These are phyloP conservation scores for Cenchrus americanus DNA, from an alignment of 176 grass and related monocot genomes.

Conservation along the genomic window DNA sequence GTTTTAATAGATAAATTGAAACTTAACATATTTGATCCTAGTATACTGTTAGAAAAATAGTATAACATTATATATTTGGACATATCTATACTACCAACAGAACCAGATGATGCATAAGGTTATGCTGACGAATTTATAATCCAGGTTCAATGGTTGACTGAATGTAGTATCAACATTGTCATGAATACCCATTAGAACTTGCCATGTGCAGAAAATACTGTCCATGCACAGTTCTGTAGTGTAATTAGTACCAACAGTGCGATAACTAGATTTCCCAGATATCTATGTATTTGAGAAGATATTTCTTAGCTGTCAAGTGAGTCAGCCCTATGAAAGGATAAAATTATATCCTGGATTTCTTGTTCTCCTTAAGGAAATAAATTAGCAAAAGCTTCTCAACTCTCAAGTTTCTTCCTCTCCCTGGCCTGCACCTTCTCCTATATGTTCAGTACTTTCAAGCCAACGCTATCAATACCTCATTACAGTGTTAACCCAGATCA, in stretches of 20 bases:
- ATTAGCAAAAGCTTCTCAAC: background rate
- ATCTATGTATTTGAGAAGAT: background rate
- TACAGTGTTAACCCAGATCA: background rate
- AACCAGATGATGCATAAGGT: background rate
- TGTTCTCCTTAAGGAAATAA: background rate
- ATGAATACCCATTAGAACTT: background rate
- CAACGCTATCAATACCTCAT: background rate
- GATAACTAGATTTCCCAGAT: background rate
- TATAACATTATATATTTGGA: background rate
- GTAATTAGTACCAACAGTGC: background rate
- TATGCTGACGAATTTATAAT: background rate
- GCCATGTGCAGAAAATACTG: background rate
- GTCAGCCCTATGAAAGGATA: background rate
- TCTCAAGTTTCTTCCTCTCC: background rate
- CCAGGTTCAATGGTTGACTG: background rate
- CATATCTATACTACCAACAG: background rate
- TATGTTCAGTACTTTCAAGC: background rate
- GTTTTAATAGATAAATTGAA: background rate
- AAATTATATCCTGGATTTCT: background rate
- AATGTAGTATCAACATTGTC: slow-evolving; percentile 9
- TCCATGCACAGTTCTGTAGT: background rate
- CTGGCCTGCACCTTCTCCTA: background rate
- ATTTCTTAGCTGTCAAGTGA: background rate
- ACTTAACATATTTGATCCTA: background rate
- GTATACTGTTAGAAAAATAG: background rate